These are phyloP conservation scores for Cercospora zeae-maydis DNA, from an alignment of 2,329 filamentous ascomycete species.

Conservation along the genomic window DNA sequence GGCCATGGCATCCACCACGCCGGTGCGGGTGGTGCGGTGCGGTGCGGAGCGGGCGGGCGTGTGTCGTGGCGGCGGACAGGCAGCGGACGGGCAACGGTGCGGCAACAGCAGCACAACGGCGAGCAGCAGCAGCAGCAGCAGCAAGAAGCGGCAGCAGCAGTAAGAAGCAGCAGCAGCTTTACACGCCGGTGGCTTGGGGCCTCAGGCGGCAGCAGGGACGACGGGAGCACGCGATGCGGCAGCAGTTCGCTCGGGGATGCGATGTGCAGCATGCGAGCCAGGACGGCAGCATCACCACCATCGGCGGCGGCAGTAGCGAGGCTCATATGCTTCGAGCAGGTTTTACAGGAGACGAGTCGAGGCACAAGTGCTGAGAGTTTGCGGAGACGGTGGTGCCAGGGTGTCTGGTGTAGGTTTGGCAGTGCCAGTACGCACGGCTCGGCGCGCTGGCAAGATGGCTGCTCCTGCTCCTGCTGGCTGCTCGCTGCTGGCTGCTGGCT, in stretches of 20 bases:
- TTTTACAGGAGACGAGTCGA: constrained; percentile 18
- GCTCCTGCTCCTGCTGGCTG: constrained; percentile 14
- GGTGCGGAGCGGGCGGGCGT: background rate
- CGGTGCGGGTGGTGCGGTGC: constrained; percentile 1
- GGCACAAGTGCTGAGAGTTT: constrained; percentile 13
- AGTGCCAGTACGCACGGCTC: constrained; percentile 10
- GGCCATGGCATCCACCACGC: constrained; percentile 29
- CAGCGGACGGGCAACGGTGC: background rate
- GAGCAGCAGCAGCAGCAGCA: constrained; percentile 1
- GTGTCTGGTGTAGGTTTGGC: constrained; percentile 14
- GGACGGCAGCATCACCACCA: background rate
- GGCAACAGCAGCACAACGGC: constrained; percentile 1
- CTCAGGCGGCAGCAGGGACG: constrained; percentile 24
- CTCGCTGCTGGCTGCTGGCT: background rate
- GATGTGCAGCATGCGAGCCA: constrained; percentile 9
- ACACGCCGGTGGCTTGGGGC: constrained; percentile 29
- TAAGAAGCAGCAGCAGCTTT: background rate
- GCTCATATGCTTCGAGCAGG: constrained; percentile 15
- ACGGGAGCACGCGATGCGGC: constrained; percentile 18
- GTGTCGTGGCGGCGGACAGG: no score
- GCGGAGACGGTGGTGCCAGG: constrained; percentile 15
- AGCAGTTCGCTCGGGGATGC: constrained; percentile 2
- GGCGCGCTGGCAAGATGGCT: constrained; percentile 9
- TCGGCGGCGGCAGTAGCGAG: background rate
- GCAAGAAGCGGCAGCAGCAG: no score